These are phyloP conservation scores for Hypoxylon sp. DNA, from an alignment of 2,329 filamentous ascomycete species.

Conservation along the genomic window DNA sequence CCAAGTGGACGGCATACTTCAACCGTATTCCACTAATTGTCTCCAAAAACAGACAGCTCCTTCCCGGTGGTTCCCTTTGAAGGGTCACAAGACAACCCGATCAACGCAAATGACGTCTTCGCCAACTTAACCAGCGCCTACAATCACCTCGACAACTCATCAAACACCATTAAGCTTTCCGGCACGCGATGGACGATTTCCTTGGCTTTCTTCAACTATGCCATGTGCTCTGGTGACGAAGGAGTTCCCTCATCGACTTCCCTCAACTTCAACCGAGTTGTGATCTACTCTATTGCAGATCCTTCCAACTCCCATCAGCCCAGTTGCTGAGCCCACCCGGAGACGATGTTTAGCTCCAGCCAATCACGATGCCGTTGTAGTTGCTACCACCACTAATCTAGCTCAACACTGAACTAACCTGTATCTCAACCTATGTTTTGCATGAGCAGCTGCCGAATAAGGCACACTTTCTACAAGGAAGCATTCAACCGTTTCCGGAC, in stretches of 20 bases:
- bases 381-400: constrained; percentile 37
- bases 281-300: constrained; percentile 43
- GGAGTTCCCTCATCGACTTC: constrained; percentile 31
- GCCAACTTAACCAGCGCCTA: constrained; percentile 30
- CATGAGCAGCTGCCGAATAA: constrained; percentile 45
- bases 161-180: constrained; percentile 22
- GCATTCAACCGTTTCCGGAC: constrained; percentile 32
- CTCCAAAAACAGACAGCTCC: constrained; percentile 25
- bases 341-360: constrained; percentile 20
- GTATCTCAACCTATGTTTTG: constrained; percentile 35
- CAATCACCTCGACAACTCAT: constrained; percentile 36
- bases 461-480: constrained; percentile 25
- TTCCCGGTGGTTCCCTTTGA: constrained; percentile 36
- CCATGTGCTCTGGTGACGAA: constrained; percentile 29
- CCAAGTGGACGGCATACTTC: constrained; percentile 33
- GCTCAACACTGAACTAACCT: constrained; percentile 29
- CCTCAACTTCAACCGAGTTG: constrained; percentile 30
- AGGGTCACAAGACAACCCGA: constrained; percentile 43
- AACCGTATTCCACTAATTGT: constrained; percentile 28
- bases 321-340: constrained; percentile 35
- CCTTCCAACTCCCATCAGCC: constrained; percentile 42
- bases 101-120: constrained; percentile 43
- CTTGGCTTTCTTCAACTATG: constrained; percentile 25
- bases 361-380: constrained; percentile 38
- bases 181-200: constrained; percentile 33